Base-by-base conservation (phyloP, 2,329 filamentous ascomycete genomes). In the Paraphaeosphaeria sporulosa region DNA sequence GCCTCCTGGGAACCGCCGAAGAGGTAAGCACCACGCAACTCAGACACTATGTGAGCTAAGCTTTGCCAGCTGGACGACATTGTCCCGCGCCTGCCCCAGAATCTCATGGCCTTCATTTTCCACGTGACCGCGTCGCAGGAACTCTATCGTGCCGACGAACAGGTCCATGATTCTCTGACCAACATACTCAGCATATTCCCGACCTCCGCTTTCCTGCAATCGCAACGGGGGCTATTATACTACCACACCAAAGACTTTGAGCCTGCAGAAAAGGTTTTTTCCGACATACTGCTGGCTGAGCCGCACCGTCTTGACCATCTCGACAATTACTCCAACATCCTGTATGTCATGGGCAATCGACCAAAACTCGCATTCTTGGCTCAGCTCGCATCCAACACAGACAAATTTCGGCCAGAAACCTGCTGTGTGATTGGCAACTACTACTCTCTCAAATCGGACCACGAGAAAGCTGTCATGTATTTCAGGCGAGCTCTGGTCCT, bases 401-500 rank as follows among this genome's bases (percentile, higher is more conserved):
- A 99, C 82, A 96, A 94, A 71, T 99, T 99, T 79, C 90, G 95
- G 0, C 94, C 95, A 0, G 95, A 99, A 78, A 97, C 95, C 0
- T 98, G 95, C 73, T 96, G 96, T 56, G 94, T 98, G 0, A 90
- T 98, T 25, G 95, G 95, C 4, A 99, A 99, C 76, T 98, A 98
- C 81, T 99, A 97, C 80, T 96, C 93, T 0, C 82, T 97, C 0
- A 89, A 97, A 62, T 97, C 94, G 0, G 90, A 96, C 76, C 95
- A 99, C 76, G 95, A 99, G 76, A 99, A 99, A 75, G 94, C 95
- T 0, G 94, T 99, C 55, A 93, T 97, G 80, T 98, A 98, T 79
- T 99, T 99, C 82, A 90, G 95, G 3, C 90, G 95, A 23, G 95
- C 95, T 0, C 81, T 99, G 21, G 96, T 93, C 0, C 84, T 99